A percentile compares a stretch with the other conserved stretches of the same genome.
Evolutionary conservation across 106 monocot species (phyloP).

Genomic region (Posidonia australis): DNA sequence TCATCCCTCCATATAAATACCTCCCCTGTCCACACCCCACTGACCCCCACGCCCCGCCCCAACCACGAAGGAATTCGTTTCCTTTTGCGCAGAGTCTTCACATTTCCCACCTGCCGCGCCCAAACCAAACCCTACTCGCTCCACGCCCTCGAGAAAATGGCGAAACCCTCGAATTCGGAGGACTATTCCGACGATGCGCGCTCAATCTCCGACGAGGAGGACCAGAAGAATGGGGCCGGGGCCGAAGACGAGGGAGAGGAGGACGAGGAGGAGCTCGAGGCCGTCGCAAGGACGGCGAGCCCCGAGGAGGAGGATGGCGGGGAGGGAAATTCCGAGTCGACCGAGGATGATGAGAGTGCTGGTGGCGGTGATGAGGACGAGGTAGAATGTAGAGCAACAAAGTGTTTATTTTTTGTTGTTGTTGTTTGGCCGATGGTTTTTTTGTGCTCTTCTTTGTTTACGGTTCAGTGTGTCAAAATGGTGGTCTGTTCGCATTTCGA

Average conservation of each 20-base stretch:
- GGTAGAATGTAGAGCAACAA: not conserved
- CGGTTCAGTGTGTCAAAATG: too few relatives aligned
- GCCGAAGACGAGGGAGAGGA: slow-evolving; percentile 16
- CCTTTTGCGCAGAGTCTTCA: too few relatives aligned
- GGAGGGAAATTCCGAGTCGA: slow-evolving; percentile 24
- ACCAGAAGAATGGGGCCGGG: slow-evolving; percentile 1
- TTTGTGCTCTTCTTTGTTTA: not conserved
- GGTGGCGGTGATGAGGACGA: slow-evolving; percentile 27
- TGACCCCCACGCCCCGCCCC: too few relatives aligned
- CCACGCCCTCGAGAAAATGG: too few relatives aligned
- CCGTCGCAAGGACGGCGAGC: slow-evolving; percentile 31
- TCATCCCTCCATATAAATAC: not conserved
- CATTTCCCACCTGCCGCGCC: not conserved
- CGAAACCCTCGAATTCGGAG: slow-evolving; percentile 30
- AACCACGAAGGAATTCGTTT: too few relatives aligned
- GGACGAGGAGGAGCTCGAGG: slow-evolving; percentile 70
- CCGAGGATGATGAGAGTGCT: slow-evolving; percentile 31
- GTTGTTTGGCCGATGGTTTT: not conserved
- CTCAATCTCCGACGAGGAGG: slow-evolving; percentile 26
- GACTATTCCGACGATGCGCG: slow-evolving; percentile 33
- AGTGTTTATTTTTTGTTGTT: not conserved
- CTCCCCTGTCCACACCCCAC: too few relatives aligned
- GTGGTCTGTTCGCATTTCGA: too few relatives aligned
- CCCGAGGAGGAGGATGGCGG: slow-evolving; percentile 37
- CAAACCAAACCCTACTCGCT: not conserved